Evolutionary conservation across 495 filamentous ascomycete species (phyloP), one percentile per base, ranked within the genome.

Genomic region (Evansstolkia leycettana): DNA sequence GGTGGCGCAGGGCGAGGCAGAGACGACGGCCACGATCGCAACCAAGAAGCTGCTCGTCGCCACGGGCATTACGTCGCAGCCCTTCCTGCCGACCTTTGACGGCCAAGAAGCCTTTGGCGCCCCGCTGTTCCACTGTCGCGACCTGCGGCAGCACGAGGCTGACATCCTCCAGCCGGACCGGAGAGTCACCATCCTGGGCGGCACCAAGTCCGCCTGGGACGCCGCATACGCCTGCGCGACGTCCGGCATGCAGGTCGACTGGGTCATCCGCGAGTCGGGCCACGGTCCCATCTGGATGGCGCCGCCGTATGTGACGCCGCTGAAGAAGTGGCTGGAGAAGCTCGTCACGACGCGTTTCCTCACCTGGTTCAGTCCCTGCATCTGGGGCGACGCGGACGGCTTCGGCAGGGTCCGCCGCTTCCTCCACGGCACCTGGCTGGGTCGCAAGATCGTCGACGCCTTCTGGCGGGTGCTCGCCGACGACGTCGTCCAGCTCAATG

Each of bases 171-270:
- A 55, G 39, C 12, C 47, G 28, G 26, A 45, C 31, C 34, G 67
- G 53, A 41, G 41, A 35, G 45, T 84, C 3, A 69, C 71, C 0
- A 67, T 92, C 1, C 67, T 84, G 31, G 82, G 84, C 10, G 78
- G 71, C 7, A 75, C 71, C 1, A 93, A 92, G 51, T 82, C 78
- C 3, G 81, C 72, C 1, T 86, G 73, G 66, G 86, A 92, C 62
- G 73, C 74, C 2, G 83, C 75, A 0, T 86, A 86, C 44, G 63
- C 69, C 2, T 80, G 75, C 46, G 79, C 74, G 1, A 64, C 69
- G 0, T 60, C 67, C 1, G 83, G 80, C 2, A 62, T 79, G 32
- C 57, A 73, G 19, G 80, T 93, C 2, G 67, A 84, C 41, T 84
- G 76, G 83, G 61, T 93, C 17, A 86, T 94, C 40, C 70, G 87